Base-by-base conservation (phyloP, 495 filamentous ascomycete genomes). In the Margaritispora aquatica region DNA sequence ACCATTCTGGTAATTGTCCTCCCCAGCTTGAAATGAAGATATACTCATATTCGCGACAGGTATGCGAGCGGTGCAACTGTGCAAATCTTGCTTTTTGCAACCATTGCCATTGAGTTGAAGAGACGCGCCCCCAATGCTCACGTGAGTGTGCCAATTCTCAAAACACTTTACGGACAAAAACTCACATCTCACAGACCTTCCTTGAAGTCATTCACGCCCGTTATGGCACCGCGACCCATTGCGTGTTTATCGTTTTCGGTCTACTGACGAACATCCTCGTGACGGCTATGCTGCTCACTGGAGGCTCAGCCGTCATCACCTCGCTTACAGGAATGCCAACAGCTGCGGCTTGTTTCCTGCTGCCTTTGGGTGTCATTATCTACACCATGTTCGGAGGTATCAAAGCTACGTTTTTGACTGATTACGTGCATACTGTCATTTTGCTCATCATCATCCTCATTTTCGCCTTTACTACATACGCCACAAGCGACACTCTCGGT, bases 211-310 rank as follows among this genome's bases (percentile, higher is more conserved):
- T 89, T 56, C 77, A 77, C 60, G 78, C 78, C 38, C 73, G 80
- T 48, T 84, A 81, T 66, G 57, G 57, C 19, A 47, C 46, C 7
- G 57, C 50, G 22, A 49, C 57, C 11, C 57, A 59, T 34, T 2
- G 52, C 2, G 86, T 89, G 29, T 94, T 89, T 68, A 89, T 86
- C 68, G 78, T 89, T 26, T 93, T 94, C 66, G 90, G 89, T 44
- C 72, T 93, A 47, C 85, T 87, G 70, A 94, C 89, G 54, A 94
- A 94, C 69, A 87, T 92, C 21, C 77, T 94, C 24, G 85, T 94
- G 29, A 95, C 92, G 10, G 89, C 92, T 54, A 96, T 96, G 90
- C 72, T 97, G 62, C 80, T 97, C 51, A 95, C 93, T 31, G 93
- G 93, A 48, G 93, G 92, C 36, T 88, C 88, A 4, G 92, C 92